Evolutionary conservation across 2,329 filamentous ascomycete species (phyloP), one percentile per base, ranked within the genome.

Genomic region (Pseudogymnoascus verrucosus): DNA sequence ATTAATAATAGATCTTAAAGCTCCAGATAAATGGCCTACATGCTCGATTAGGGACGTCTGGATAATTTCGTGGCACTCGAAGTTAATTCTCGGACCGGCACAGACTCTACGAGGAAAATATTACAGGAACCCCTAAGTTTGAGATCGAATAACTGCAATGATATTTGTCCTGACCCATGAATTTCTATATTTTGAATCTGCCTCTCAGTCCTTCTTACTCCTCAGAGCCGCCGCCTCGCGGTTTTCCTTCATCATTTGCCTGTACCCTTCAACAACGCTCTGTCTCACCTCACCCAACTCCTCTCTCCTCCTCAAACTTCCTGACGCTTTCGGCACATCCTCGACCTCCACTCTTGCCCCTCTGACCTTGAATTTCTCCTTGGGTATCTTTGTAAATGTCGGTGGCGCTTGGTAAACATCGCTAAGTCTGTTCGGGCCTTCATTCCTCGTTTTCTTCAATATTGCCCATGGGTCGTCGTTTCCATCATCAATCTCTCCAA

Each of bases 211-310:
- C 28, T 36, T 57, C 51, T 21, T 57, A 19, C 7, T 2, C 51
- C 51, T 19, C 28, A 57, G 51, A 42, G 59, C 59, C 8, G 59
- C 59, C 5, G 59, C 64, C 21, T 64, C 36, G 23, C 63, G 54
- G 36, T 70, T 82, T 65, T 78, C 78, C 39, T 80, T 80, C 86
- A 91, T 91, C 78, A 90, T 78, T 68, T 82, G 82, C 65, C 90
- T 79, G 74, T 93, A 93, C 47, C 84, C 81, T 68, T 89, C 87
- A 64, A 93, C 86, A n/a, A 93, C 85, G 63, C 83, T 85, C 72
- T 81, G 81, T 67, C 90, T 80, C 69, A 88, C 85, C 60, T 78
- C 82, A n/a, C 87, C 85, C 64, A 93, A 72, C 76, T 91, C 89
- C 72, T 91, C 89, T 74, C 89, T 81, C 73, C 85, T 81, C 71